Conservation (phyloP, 2,329 filamentous ascomycete genomes). For the Colletotrichum spinosum region DNA sequence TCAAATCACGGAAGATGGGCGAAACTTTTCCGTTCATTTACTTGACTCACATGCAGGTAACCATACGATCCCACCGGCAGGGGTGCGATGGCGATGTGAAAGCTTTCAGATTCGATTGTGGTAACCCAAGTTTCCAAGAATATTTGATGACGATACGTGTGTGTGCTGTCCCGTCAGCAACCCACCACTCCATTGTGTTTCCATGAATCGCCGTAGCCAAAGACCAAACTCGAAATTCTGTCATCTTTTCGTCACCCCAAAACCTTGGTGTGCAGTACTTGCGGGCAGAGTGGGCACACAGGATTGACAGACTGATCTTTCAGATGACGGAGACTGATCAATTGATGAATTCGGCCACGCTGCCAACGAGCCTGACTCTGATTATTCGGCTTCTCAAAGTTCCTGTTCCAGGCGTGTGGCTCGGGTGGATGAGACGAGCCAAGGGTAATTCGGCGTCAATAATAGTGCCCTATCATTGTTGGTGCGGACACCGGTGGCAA, state of each 20-base stretch:
- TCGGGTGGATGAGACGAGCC: constrained; percentile 19
- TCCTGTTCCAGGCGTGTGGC: constrained; percentile 32
- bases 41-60: too few species aligned
- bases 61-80: too few species aligned
- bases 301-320: constrained; percentile 13
- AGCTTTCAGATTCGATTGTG: too few species aligned
- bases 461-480: neutral
- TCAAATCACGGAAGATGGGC: too few species aligned
- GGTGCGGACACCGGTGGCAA: neutral
- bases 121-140: too few species aligned
- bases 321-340: constrained; percentile 21
- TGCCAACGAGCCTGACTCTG: constrained; percentile 21
- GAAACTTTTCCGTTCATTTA: too few species aligned
- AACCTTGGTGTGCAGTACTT: neutral
- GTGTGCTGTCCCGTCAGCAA: neutral
- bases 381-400: constrained; percentile 27
- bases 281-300: constrained; percentile 11
- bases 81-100: too few species aligned
- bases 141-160: too few species aligned
- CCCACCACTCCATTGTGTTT: neutral
- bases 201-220: neutral
- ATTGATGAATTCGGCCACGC: neutral
- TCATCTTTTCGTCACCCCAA: constrained; percentile 2
- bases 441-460: neutral
- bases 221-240: neutral